Base-by-base conservation (phyloP, 345 rosid species). In the Durio zibethinus region DNA sequence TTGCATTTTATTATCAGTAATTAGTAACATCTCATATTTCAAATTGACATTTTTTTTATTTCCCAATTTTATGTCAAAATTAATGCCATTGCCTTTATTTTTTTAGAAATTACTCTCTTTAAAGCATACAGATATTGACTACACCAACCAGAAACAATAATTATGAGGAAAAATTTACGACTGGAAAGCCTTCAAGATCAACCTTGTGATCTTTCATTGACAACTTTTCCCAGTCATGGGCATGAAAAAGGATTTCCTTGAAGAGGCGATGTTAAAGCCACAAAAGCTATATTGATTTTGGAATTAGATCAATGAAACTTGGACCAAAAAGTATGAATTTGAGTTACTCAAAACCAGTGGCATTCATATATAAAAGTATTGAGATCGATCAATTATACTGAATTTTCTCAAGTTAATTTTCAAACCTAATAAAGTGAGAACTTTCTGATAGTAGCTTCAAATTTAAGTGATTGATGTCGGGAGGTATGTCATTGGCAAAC, bases 401-500 rank as follows among this genome's bases (percentile, higher is more conserved):
- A 56, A 23, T n/a, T 56, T 21, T 10, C 10, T 56, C 15, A 23
- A 56, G 62, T 14, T 21, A 56, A 1, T 29, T 62, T 59, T 43
- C 74, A 69, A 47, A 57, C 67, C 80, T 72, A 45, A 20, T 57
- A 72, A 66, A 77, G 61, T 50, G n/a, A 31, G 31, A 18, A 35
- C 36, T 53, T 78, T 31, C 20, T 27, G 16, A n/a, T 11, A 21
- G 7, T n/a, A 74, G 40, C 63, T 78, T 78, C 33, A 72, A 75
- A 83, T 42, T 35, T 56, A 72, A 84, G 54, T n/a, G n/a, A n/a
- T n/a, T 68, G 83, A 76, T 33, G 16, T 54, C 43, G 79, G 66
- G 80, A 81, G 79, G 62, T 43, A 76, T 56, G 84, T 84, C 82
- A 81, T 43, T 73, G 10, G 68, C 62, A 69, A 69, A 48, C 74